Conservation (phyloP, 768 basidiomycete species). For the Lentinula raphanica region DNA sequence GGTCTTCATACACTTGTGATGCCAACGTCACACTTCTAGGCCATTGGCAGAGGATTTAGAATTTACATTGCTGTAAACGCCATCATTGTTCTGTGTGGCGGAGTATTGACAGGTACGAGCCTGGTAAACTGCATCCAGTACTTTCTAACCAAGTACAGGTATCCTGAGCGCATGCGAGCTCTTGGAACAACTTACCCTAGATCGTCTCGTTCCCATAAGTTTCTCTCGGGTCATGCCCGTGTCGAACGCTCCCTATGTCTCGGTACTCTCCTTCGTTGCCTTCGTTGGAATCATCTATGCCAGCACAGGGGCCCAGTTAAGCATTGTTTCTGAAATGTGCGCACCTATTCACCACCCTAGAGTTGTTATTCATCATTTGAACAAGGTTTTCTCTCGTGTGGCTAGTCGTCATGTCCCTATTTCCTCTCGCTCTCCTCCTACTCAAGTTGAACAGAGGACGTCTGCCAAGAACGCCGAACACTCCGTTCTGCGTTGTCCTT, state of each 20-base stretch:
- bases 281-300: constrained; percentile 55
- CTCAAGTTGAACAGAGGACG: constrained; percentile 64
- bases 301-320: constrained; percentile 46
- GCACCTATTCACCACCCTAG: constrained; percentile 5
- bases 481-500: constrained; percentile 36
- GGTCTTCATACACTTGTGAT: neutral
- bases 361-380: neutral
- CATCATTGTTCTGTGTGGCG: constrained; percentile 66
- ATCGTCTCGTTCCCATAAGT: constrained; percentile 52
- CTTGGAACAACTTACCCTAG: constrained; percentile 50
- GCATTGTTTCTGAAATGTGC: constrained; percentile 55
- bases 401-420: constrained; percentile 60
- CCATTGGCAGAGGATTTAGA: constrained; percentile 57
- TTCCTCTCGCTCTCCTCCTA: constrained; percentile 54
- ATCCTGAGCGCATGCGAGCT: constrained; percentile 57
- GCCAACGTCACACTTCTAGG: constrained; percentile 25
- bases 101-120: constrained; percentile 55
- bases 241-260: constrained; percentile 49
- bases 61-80: constrained; percentile 63
- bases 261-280: constrained; percentile 43
- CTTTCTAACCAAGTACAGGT: constrained; percentile 25
- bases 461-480: constrained; percentile 36
- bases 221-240: constrained; percentile 44
- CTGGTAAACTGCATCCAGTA: constrained; percentile 1
- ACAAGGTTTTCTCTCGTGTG: constrained; percentile 62